phyloP scores from a whole-genome alignment of 2,329 filamentous ascomycete species.

The Pseudodiploospora longispora region DNA sequence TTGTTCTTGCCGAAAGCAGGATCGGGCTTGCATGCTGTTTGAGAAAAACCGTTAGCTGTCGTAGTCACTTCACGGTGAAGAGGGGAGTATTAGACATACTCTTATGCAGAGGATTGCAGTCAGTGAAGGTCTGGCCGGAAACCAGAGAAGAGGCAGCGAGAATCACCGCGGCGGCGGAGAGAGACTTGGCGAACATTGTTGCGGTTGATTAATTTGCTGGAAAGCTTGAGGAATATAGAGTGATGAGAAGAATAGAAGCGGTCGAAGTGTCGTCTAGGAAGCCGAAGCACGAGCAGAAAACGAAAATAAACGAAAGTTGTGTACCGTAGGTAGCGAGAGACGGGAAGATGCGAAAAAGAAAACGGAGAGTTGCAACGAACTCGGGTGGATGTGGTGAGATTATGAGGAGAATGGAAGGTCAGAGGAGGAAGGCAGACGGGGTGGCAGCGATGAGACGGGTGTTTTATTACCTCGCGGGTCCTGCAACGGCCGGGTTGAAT shows the following conservation, averaged over 20 bases:
- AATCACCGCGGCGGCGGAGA: conserved; percentile 38
- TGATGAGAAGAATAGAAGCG: neutral
- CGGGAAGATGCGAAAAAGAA: conserved; percentile 2
- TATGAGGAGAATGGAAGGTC: neutral
- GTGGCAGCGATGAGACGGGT: conserved; percentile 3
- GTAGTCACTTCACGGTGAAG: neutral
- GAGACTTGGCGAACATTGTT: conserved; percentile 36
- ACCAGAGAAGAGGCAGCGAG: conserved; percentile 42
- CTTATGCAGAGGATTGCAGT: conserved; percentile 47
- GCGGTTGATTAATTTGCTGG: neutral
- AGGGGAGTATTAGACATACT: conserved; percentile 29
- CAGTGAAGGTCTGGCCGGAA: conserved; percentile 48
- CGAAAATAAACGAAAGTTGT: conserved; percentile 4
- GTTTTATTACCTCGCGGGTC: conserved; percentile 5
- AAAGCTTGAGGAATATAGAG: conserved; percentile 1
- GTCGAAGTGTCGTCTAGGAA: neutral
- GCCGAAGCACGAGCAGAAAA: neutral
- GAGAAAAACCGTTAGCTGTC: neutral
- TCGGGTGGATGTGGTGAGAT: conserved; percentile 4
- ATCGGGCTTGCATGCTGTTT: conserved; percentile 60
- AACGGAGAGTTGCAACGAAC: neutral
- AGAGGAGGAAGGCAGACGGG: conserved; percentile 1
- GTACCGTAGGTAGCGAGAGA: conserved; percentile 8
- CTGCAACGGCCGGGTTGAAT: too few relatives aligned
- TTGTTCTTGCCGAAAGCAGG: conserved; percentile 61